Evolutionary conservation across 352 stramenopile species (phyloP).

Genomic region (Phytopythium ostracodes): DNA sequence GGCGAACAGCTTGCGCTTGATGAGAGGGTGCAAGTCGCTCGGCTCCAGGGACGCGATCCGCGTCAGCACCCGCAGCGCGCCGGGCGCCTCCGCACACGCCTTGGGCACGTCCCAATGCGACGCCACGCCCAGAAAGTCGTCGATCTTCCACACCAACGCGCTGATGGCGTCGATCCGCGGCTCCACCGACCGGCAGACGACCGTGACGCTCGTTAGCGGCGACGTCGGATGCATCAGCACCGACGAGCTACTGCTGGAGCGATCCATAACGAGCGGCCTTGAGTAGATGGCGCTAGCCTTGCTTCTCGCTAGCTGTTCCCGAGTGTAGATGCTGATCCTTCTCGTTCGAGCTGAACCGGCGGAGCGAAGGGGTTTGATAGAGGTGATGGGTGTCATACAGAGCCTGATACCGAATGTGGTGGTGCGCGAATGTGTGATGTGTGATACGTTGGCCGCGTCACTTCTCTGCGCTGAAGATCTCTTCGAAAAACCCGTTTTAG

Average conservation of each 20-base stretch:
- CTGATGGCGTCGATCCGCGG: not conserved
- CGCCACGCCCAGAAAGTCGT: constrained; percentile 4
- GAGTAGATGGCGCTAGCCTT: no score
- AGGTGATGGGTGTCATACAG: no score
- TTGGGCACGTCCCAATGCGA: not conserved
- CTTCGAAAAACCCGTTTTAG: not conserved
- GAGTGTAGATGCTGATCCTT: not conserved
- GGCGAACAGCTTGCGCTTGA: constrained; percentile 8
- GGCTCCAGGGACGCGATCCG: constrained; percentile 1
- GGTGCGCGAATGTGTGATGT: not conserved
- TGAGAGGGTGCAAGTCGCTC: not conserved
- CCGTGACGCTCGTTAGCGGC: constrained; percentile 8
- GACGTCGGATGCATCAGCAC: not conserved
- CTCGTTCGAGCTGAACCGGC: not conserved
- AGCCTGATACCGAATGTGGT: not conserved
- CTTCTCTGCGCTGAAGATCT: not conserved
- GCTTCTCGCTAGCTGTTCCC: no score
- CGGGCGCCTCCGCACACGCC: constrained; percentile 2
- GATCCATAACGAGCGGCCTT: not conserved
- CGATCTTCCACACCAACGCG: constrained; percentile 1
- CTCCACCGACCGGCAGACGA: not conserved
- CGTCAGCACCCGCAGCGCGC: not conserved
- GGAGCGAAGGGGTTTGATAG: not conserved
- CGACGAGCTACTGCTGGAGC: not conserved
- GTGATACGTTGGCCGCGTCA: not conserved